Evolutionary conservation across 1,284 basidiomycete species (phyloP), one percentile per base, ranked within the genome.

Genomic region (Pseudozyma sp.): DNA sequence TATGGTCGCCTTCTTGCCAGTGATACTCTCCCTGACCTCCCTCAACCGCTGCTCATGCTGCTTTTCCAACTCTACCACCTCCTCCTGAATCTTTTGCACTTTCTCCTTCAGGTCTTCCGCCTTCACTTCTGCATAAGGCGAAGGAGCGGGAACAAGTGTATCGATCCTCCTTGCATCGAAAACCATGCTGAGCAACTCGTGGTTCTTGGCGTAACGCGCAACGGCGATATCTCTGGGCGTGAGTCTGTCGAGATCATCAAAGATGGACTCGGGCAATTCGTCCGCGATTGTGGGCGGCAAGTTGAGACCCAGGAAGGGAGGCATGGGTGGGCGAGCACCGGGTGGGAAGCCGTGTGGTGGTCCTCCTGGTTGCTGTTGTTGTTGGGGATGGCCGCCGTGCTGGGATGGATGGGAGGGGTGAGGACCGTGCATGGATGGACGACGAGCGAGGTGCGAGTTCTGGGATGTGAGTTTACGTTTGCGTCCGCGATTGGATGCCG

Each of bases 101-200:
- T 72, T 62, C 1, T 47, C 42, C 36, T 70, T 44, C 7, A 83
- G 64, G 31, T 78, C 70, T 4, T 65, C 51, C 35, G 48, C n/a
- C 34, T 74, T 59, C 16, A 72, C 65, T 5, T 59, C 45, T 1
- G 76, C 64, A 43, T 83, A 83, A n/a, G 77, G 71, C 36, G 79
- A 78, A 1, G 76, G 64, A 0, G 82, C 76, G 2, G 79, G 72
- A 14, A 58, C 50, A 34, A 82, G 63, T 36, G 66, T 71, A 50
- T 83, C 81, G 25, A 84, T 76, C 40, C 80, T 59, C 35, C 79
- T 60, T 10, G 81, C 76, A 42, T 83, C 83, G 47, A 85, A 81
- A 25, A 85, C 53, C 48, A 67, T 64, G n/a, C 73, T 76, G 35
- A 85, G 57, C 19, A 82, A 67, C 48, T 81, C 79, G 69, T 85